Conservation (phyloP, 2,329 filamentous ascomycete species). For the Tolypocladium nubicola region DNA sequence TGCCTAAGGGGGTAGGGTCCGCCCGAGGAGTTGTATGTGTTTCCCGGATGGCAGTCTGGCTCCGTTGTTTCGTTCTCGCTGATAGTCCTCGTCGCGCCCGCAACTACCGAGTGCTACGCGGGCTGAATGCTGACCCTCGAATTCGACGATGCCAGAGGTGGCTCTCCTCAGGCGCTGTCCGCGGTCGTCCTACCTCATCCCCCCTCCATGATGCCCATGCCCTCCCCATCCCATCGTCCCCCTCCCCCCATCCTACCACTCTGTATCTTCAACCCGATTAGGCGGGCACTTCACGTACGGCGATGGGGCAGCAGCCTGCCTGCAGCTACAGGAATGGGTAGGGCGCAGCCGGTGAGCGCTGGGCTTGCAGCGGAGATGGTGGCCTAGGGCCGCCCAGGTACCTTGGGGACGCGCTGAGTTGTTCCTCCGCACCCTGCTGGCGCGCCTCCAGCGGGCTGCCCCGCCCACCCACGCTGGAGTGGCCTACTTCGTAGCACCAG, state of each 20-base stretch:
- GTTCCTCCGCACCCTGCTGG: not conserved
- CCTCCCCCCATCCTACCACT: too few relatives aligned
- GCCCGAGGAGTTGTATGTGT: not conserved
- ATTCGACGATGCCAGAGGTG: too few relatives aligned
- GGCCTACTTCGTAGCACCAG: not conserved
- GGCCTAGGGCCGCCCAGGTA: not conserved
- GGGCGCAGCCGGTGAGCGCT: not conserved
- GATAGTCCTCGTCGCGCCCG: not conserved
- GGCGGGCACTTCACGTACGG: not conserved
- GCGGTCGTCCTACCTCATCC: too few relatives aligned
- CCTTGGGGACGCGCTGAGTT: not conserved
- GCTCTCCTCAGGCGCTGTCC: too few relatives aligned
- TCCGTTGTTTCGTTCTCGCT: not conserved
- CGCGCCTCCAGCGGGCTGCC: not conserved
- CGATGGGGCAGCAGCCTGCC: not conserved
- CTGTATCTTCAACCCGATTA: not conserved
- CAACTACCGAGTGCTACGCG: too few relatives aligned
- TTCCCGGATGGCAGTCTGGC: not conserved
- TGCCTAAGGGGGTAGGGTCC: not conserved
- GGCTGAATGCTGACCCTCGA: too few relatives aligned
- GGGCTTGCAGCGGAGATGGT: not conserved
- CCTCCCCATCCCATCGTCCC: too few relatives aligned
- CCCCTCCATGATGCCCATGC: too few relatives aligned
- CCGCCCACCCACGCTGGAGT: not conserved
- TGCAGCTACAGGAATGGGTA: not conserved